Base-by-base conservation (phyloP, 1,284 basidiomycete species). In the Takashimella koratensis region DNA sequence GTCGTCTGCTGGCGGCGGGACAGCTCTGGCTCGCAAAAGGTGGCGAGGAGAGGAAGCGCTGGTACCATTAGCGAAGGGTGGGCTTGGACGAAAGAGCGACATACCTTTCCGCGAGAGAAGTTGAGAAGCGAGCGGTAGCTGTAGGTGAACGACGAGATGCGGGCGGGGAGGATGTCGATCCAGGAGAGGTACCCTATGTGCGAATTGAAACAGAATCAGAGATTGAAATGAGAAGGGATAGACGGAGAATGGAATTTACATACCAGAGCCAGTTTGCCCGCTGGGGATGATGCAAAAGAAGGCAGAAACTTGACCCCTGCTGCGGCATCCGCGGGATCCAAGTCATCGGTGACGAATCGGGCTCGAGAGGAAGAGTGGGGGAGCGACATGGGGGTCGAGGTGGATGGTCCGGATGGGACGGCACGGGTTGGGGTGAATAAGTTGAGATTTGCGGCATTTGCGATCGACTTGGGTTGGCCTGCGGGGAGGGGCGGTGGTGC, bases 301-400 rank as follows among this genome's bases (percentile, higher is more conserved):
- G 73, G 71, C 19, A 70, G 54, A 57, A 73, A 74, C 53, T 68
- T 68, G 26, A 71, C 66, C 1, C 57, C 60, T 11, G 68, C 66
- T 5, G 66, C 69, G 47, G 64, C 61, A 10, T 59, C 57, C 30
- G 46, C 51, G 30, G 72, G 70, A 48, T 73, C 71, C 5, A 66
- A 60, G 51, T 73, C 71, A 45, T 60, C 59, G 40, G 21, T 45
- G 11, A 60, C 51, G 26, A 60, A 60, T 27, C 56, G 56, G 10
- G 56, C 53, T 51, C 59, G 55, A 12, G 51, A 51, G 22, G 53
- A 50, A 6, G 57, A 56, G 44, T 43, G 23, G 20, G 48, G 26
- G 42, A 21, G 40, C 41, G 48, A 43, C 19, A 43, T 39, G 39
- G 19, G 39, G 47, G 36, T 16, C 53, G 51, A 5, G 51, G 49